These are phyloP conservation scores for Ustilago shanxiensis DNA, from an alignment of 1,284 basidiomycete genomes.

Conservation along the genomic window DNA sequence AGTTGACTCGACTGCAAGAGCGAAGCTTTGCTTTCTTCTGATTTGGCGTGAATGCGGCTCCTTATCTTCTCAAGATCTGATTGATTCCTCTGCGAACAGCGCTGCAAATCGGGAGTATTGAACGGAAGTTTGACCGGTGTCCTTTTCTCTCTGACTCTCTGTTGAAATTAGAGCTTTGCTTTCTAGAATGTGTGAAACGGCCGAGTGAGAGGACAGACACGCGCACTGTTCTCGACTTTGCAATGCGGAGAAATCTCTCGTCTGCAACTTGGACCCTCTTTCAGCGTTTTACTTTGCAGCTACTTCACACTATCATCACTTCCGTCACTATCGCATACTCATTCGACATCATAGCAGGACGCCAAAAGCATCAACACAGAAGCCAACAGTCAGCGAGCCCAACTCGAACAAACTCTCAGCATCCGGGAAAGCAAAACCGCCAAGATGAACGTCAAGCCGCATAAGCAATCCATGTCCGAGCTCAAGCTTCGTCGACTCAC, in stretches of 20 bases:
- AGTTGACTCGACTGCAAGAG: conserved; percentile 23
- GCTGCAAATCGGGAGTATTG: background rate
- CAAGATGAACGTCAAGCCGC: conserved; percentile 76
- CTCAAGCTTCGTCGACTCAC: conserved; percentile 91
- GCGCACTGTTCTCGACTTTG: conserved; percentile 17
- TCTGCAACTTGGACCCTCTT: conserved; percentile 8
- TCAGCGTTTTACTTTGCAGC: background rate
- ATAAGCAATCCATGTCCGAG: conserved; percentile 84
- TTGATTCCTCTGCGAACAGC: background rate
- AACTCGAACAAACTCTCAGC: no score
- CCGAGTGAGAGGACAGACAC: conserved; percentile 14
- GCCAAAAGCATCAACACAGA: no score
- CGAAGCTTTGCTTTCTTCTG: background rate
- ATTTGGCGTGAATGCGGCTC: conserved; percentile 9
- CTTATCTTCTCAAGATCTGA: conserved; percentile 10
- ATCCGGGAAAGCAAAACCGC: background rate
- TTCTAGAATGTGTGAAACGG: background rate
- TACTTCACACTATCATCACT: background rate
- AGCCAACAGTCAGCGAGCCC: no score
- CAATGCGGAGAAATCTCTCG: no score
- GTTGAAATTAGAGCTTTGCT: background rate
- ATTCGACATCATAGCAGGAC: no score
- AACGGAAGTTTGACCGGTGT: conserved; percentile 2
- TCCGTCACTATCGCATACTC: background rate
- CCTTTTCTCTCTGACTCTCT: background rate